Evolutionary conservation across 2,329 filamentous ascomycete genomes (phyloP).

Genomic region (Fusarium oligoseptatum): DNA sequence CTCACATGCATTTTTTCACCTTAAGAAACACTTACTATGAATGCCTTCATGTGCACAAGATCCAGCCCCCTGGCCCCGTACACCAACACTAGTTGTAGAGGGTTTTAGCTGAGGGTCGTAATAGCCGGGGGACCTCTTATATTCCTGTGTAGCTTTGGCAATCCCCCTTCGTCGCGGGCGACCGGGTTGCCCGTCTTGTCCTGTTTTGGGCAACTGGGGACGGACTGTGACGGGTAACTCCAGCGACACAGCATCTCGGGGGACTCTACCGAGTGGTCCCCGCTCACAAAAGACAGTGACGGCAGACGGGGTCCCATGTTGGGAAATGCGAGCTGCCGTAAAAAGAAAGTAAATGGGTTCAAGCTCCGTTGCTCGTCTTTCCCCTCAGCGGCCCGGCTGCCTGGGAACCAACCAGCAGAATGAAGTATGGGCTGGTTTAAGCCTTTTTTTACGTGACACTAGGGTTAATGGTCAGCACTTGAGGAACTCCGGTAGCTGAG

Average conservation of each 20-base stretch:
- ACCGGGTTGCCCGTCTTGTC: background rate
- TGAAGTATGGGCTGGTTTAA: background rate
- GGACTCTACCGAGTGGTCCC: constrained; percentile 16
- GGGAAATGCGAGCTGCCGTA: constrained; percentile 23
- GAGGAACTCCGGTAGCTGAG: background rate
- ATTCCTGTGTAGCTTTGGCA: constrained; percentile 2
- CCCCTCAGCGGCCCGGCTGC: constrained; percentile 6
- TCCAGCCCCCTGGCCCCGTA: constrained; percentile 6
- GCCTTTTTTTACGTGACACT: constrained; percentile 7
- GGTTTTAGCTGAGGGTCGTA: constrained; percentile 6
- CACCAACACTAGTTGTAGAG: background rate
- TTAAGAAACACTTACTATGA: background rate
- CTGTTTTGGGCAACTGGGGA: background rate
- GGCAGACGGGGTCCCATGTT: background rate
- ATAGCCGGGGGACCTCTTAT: background rate
- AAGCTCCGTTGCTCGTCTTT: background rate
- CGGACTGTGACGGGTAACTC: background rate
- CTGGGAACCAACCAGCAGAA: constrained; percentile 17
- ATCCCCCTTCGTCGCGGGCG: background rate
- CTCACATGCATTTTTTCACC: constrained; percentile 43
- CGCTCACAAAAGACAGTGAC: background rate
- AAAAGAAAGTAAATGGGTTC: constrained; percentile 5
- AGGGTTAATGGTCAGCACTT: background rate
- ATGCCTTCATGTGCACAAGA: constrained; percentile 16
- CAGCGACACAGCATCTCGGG: constrained; percentile 10